Evolutionary conservation across 768 basidiomycete genomes (phyloP), one percentile per base, ranked within the genome.

Genomic region (Termitomyces bulborhizus): DNA sequence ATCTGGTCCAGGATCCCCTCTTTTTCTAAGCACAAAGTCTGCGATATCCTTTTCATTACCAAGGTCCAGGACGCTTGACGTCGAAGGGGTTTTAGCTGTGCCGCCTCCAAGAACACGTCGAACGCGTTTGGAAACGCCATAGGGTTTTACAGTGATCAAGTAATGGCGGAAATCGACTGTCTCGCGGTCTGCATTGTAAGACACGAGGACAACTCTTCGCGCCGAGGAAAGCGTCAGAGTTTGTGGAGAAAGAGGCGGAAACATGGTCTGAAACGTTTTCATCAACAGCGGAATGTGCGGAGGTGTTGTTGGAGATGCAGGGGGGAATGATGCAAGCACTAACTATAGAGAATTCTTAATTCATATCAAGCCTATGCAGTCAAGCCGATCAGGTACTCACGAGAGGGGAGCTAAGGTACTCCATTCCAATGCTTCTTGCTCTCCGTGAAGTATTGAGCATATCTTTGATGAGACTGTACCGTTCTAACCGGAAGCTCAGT

Each of bases 261-360:
- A 99, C 57, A 99, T 76, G 31, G 91, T 87, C 69, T 98, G 97
- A 73, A 99, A 97, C 56, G 93, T 84, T 70, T 97, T 97, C 81
- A 94, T 88, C 65, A 98, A 81, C 55, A 98, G 86, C 37, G 91
- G 80, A 39, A 98, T 78, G 67, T 98, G 93, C 2, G 86, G 83
- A 2, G 92, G 88, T 2, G 87, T 87, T 24, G 74, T 78, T 3
- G 88, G 86, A 9, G 82, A 85, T 48, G 84, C 86, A 55, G 78
- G 83, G 51, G 83, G 93, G 71, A 84, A 96, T 16, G 86, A 96
- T 59, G 88, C 91, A 27, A 98, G 83, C 2, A 99, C 96, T 55
- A 98, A 86, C 96, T 96, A 67, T 37, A 24, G 4, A 39, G 4
- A 42, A 36, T 36, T 24, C 26, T 40, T 6, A 18, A n/a, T 49